Percentiles rank a stretch among this genome's conserved stretches.
Evolutionary conservation across 345 rosid species (phyloP).

Genomic region (Clausena lansium): DNA sequence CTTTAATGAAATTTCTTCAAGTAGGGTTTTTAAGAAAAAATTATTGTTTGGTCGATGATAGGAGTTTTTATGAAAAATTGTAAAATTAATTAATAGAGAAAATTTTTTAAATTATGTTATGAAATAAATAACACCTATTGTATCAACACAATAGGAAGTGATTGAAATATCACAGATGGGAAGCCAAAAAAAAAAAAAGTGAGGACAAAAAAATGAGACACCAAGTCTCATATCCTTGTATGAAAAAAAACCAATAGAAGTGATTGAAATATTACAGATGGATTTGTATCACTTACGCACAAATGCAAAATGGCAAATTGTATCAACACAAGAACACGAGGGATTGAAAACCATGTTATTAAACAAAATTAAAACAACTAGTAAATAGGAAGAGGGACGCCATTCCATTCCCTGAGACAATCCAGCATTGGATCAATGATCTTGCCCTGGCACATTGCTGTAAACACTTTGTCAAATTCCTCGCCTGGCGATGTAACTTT

Average conservation of each 20-base stretch:
- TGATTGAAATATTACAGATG: neutral
- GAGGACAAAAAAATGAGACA: no score
- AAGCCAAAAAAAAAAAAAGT: no score
- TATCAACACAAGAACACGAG: neutral
- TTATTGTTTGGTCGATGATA: no score
- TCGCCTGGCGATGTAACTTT: conserved; percentile 65
- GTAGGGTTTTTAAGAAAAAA: no score
- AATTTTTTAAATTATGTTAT: no score
- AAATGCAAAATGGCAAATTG: neutral
- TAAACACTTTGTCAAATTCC: conserved; percentile 68
- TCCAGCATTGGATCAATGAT: conserved; percentile 63
- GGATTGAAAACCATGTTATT: neutral
- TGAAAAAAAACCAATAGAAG: neutral
- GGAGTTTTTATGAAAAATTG: no score
- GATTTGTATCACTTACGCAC: conserved; percentile 7
- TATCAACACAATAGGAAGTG: no score
- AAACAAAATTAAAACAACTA: conserved; percentile 9
- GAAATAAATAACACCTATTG: no score
- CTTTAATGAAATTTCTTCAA: no score
- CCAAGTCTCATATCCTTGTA: no score
- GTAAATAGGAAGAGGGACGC: conserved; percentile 51
- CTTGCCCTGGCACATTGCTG: conserved; percentile 68
- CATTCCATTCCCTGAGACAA: conserved; percentile 67
- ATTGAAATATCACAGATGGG: no score
- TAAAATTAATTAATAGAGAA: no score